Evolutionary conservation across 768 basidiomycete species (phyloP).

Genomic region (Tylopilus intermedius): DNA sequence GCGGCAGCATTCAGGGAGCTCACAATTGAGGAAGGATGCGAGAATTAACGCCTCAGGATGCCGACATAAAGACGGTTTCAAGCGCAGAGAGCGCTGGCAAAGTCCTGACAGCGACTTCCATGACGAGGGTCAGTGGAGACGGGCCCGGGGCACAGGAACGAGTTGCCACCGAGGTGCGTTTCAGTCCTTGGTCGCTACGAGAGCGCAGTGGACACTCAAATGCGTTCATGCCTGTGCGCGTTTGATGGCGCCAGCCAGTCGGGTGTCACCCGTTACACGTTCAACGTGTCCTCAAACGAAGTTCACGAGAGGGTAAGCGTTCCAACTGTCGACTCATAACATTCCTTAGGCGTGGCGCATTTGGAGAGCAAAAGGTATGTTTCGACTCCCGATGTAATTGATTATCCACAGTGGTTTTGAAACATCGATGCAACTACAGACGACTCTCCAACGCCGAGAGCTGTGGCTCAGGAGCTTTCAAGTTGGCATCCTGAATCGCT

Average conservation of each 20-base stretch:
- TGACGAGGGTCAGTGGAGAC: conserved; percentile 6
- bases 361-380: conserved; percentile 8
- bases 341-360: no score
- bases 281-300: conserved; percentile 21
- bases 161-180: conserved; percentile 8
- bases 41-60: background rate
- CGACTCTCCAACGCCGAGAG: background rate
- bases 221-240: background rate
- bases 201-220: background rate
- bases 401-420: conserved; percentile 2
- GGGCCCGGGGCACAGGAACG: background rate
- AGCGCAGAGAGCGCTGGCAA: conserved; percentile 11
- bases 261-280: conserved; percentile 2
- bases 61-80: conserved; percentile 12
- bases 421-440: background rate
- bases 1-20: no score
- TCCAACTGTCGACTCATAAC: no score
- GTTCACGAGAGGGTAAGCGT: conserved; percentile 15
- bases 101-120: conserved; percentile 8
- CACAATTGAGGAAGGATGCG: no score
- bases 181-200: background rate
- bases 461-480: background rate
- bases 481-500: conserved; percentile 6
- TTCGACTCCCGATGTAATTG: background rate
- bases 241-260: conserved; percentile 6